These are phyloP conservation scores for Alternaria conjuncta DNA, from an alignment of 2,329 filamentous ascomycete genomes.

Conservation along the genomic window DNA sequence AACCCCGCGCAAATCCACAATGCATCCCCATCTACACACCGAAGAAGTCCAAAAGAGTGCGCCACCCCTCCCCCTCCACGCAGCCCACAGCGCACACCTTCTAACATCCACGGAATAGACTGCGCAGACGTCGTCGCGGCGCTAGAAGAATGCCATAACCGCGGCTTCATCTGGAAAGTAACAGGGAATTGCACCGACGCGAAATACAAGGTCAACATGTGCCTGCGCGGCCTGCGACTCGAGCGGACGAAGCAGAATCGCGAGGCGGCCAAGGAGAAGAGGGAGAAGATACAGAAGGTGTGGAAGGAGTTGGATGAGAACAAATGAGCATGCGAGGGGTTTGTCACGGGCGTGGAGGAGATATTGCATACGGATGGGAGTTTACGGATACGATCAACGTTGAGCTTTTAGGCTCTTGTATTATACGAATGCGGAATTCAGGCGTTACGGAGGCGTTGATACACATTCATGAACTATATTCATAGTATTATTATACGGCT, in stretches of 20 bases:
- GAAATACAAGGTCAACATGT: constrained; percentile 84
- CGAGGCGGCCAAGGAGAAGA: constrained; percentile 69
- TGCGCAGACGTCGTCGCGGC: constrained; percentile 94
- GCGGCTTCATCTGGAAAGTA: constrained; percentile 90
- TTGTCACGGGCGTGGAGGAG: background rate
- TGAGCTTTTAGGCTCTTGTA: background rate
- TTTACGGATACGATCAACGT: background rate
- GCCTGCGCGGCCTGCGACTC: constrained; percentile 78
- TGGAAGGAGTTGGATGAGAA: constrained; percentile 82
- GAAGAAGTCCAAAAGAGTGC: constrained; percentile 82
- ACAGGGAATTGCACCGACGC: constrained; percentile 87
- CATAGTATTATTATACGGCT: constrained; percentile 11
- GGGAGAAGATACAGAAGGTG: constrained; percentile 74
- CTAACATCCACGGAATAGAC: constrained; percentile 60
- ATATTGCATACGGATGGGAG: background rate
- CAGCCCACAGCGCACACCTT: background rate
- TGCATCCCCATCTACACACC: constrained; percentile 98
- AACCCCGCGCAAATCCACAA: constrained; percentile 53
- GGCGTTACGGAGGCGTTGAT: background rate
- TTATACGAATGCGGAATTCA: background rate
- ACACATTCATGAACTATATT: background rate
- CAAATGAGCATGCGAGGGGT: constrained; percentile 46
- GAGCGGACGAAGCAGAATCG: constrained; percentile 81
- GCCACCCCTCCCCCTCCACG: constrained; percentile 16
- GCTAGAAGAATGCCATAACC: constrained; percentile 93